These are phyloP conservation scores for Zasmidium citrigriseum DNA, from an alignment of 2,329 filamentous ascomycete genomes.

Conservation along the genomic window DNA sequence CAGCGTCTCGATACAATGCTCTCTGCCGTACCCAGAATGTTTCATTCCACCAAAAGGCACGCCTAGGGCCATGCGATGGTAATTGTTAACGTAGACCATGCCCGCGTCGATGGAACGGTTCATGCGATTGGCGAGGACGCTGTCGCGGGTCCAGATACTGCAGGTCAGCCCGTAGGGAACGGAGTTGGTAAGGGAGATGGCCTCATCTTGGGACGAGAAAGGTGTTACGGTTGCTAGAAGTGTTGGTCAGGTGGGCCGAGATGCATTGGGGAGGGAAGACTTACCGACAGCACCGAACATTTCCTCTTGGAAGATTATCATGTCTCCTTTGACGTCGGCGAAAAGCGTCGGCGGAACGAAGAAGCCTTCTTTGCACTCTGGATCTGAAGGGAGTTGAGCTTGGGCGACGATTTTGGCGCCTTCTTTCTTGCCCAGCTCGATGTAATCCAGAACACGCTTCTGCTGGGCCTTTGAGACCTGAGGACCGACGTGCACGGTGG, in stretches of 20 bases:
- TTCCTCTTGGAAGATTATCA: constrained; percentile 38
- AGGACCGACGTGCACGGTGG: constrained; percentile 68
- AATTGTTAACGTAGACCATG: constrained; percentile 19
- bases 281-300: constrained; percentile 39
- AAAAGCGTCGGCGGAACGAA: constrained; percentile 24
- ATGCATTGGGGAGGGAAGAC: no score
- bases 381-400: constrained; percentile 10
- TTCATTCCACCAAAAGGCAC: constrained; percentile 15
- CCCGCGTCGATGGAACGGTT: constrained; percentile 58
- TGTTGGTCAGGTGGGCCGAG: not conserved
- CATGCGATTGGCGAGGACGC: constrained; percentile 70
- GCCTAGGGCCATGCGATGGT: constrained; percentile 11
- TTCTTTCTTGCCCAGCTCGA: constrained; percentile 52
- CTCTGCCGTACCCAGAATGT: constrained; percentile 14
- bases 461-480: constrained; percentile 68
- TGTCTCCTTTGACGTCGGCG: constrained; percentile 19
- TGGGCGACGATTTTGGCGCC: constrained; percentile 16
- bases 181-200: constrained; percentile 73
- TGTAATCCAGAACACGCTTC: constrained; percentile 42
- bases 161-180: constrained; percentile 73
- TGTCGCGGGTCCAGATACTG: constrained; percentile 70
- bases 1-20: constrained; percentile 11
- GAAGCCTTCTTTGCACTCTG: constrained; percentile 22
- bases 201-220: constrained; percentile 67
- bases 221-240: constrained; percentile 34